These are phyloP conservation scores for Ceratobasidium sp. DNA, from an alignment of 1,284 basidiomycete species.

Conservation along the genomic window DNA sequence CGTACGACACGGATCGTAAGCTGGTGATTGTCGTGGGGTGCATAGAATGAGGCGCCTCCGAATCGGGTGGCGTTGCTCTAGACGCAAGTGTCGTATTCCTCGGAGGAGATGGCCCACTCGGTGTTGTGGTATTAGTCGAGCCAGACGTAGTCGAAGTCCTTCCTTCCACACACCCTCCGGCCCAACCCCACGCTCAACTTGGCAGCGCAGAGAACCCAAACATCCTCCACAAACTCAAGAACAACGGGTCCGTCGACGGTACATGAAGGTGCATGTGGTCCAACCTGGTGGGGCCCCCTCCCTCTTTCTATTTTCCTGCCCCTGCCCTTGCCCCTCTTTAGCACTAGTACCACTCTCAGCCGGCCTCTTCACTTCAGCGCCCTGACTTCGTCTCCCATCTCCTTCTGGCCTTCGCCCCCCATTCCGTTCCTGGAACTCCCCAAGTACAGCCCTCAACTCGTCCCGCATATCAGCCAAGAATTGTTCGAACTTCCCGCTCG, in stretches of 20 bases:
- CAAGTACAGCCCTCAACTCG: conserved; percentile 72
- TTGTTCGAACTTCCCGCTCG: too few species aligned
- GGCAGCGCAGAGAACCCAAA: conserved; percentile 72
- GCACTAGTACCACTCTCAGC: too few species aligned
- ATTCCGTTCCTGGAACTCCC: conserved; percentile 47
- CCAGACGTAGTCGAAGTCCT: too few species aligned
- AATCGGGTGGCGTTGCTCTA: too few species aligned
- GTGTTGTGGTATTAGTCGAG: too few species aligned
- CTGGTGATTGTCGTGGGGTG: conserved; percentile 38
- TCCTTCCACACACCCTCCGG: too few species aligned
- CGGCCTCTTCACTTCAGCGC: neutral
- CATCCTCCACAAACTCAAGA: conserved; percentile 77
- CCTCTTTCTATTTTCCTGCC: too few species aligned
- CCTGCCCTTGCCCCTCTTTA: neutral
- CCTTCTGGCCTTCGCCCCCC: neutral
- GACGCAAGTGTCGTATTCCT: conserved; percentile 10
- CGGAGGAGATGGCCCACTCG: conserved; percentile 48
- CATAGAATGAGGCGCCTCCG: neutral
- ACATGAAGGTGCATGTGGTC: conserved; percentile 24
- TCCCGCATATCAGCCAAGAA: conserved; percentile 80
- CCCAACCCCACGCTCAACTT: too few species aligned
- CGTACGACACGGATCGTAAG: conserved; percentile 21
- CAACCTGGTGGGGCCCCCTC: too few species aligned
- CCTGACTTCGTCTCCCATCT: neutral
- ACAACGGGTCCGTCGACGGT: conserved; percentile 35